A percentile compares a stretch with the other conserved stretches of the same genome.
These are phyloP conservation scores for Metschnikowia drakensbergensis DNA, from an alignment of 805 yeast species.

Conservation along the genomic window DNA sequence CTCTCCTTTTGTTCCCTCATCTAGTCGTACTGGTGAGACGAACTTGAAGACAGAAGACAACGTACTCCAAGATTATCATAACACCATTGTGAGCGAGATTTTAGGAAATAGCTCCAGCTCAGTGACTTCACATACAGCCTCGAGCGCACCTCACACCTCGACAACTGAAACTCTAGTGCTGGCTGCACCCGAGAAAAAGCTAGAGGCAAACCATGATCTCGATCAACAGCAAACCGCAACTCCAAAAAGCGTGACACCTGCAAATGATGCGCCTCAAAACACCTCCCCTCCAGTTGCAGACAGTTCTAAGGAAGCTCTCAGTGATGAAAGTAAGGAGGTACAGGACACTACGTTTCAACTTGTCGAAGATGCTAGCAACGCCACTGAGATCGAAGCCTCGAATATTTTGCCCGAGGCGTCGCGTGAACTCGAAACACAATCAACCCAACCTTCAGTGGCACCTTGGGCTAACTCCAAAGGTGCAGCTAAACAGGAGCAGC, in stretches of 20 bases:
- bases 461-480: constrained; percentile 48
- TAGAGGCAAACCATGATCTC: neutral
- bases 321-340: neutral
- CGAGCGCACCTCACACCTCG: neutral
- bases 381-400: neutral
- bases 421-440: neutral
- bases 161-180: neutral
- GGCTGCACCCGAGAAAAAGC: neutral
- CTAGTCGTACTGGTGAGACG: constrained; percentile 10
- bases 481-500: constrained; percentile 19
- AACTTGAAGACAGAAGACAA: constrained; percentile 20
- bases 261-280: neutral
- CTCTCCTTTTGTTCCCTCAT: constrained; percentile 37
- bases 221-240: neutral
- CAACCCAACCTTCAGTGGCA: constrained; percentile 29
- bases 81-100: constrained; percentile 40
- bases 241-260: neutral
- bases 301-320: neutral
- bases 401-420: neutral
- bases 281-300: neutral
- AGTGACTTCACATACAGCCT: neutral
- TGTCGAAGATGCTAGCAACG: neutral
- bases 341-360: neutral
- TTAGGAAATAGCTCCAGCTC: constrained; percentile 16
- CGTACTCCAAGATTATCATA: constrained; percentile 36